Conservation (phyloP, 192 early-diverging fungal genomes). For the Podila minutissima region DNA sequence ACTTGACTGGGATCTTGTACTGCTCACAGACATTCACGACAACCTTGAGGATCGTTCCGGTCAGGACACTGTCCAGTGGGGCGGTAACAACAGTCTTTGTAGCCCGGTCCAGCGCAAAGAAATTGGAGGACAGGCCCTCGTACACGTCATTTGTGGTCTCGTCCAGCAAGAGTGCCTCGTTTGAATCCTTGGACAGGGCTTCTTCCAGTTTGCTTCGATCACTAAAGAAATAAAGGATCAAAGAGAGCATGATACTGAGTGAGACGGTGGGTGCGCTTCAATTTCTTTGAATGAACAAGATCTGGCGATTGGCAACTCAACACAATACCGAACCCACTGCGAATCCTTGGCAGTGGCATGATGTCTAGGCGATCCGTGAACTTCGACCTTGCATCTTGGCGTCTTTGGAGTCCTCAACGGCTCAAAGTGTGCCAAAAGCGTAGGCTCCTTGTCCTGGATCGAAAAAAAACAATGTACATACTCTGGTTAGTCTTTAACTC, state of each 20-base stretch:
- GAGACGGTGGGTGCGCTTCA: background rate
- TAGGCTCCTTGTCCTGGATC: constrained; percentile 5
- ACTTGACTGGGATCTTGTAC: constrained; percentile 61
- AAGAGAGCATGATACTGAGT: background rate
- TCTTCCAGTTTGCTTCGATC: constrained; percentile 61
- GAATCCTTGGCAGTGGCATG: constrained; percentile 74
- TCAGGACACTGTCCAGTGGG: constrained; percentile 63
- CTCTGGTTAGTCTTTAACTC: too few species aligned
- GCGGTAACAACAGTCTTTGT: constrained; percentile 57
- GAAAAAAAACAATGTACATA: background rate
- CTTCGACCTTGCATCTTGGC: constrained; percentile 51
- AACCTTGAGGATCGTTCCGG: constrained; percentile 73
- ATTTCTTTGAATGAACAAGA: background rate
- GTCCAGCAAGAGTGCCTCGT: constrained; percentile 72
- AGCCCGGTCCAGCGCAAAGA: constrained; percentile 59
- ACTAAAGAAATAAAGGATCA: constrained; percentile 25
- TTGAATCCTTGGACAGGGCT: constrained; percentile 52
- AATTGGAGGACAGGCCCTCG: constrained; percentile 79
- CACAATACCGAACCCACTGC: constrained; percentile 69
- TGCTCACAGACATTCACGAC: constrained; percentile 65
- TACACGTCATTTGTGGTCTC: constrained; percentile 63
- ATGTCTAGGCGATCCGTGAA: constrained; percentile 63
- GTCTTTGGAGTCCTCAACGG: constrained; percentile 14
- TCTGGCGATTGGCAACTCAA: too few species aligned
- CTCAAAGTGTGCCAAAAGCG: constrained; percentile 38